Evolutionary conservation across 306 rosid species (phyloP), one percentile per base, ranked within the genome.

Genomic region (Vigna angularis): DNA sequence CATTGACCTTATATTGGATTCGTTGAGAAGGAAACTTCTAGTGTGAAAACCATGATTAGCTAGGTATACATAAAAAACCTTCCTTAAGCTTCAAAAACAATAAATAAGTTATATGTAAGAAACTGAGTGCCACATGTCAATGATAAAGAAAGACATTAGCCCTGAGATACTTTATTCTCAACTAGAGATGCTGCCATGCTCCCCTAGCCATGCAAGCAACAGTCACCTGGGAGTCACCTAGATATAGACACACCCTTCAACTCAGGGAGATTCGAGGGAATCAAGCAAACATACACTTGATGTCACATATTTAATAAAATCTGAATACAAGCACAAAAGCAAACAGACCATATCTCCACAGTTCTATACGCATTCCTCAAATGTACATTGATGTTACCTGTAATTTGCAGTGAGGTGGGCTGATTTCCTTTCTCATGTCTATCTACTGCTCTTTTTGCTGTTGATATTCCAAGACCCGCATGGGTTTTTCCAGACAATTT

Each of bases 241-340:
- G 65, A 58, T 28, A 38, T 24, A 58, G 65, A 59, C 66, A 59
- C 26, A 28, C 42, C 40, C 66, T 59, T 59, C 42, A 30, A 59
- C 66, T 59, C 66, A 5, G 17, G 66, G 9, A 18, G 14, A 32
- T 15, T 62, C 11, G 16, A 61, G 5, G 32, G 18, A 61, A 12
- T 32, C 47, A 62, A 7, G 45, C 68, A 30, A 61, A 32, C 13
- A 62, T 30, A 32, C 3, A 34, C 68, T 61, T 14, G 67, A 61
- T 32, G 20, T 32, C 7, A 2, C 22, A 61, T 58, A 26, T 28
- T 13, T 13, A 12, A 28, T 5, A 13, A 13, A 14, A 12, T 59
- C 18, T 16, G 30, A 26, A 58, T 58, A 13, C 5, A 26, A 28
- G 66, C 42, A 59, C 20, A 62, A 62, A 62, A 7, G 45, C 24